A percentile compares a stretch with the other conserved stretches of the same genome.
Evolutionary conservation across 2,329 filamentous ascomycete genomes (phyloP).

Genomic region (Fragosphaeria purpurea): DNA sequence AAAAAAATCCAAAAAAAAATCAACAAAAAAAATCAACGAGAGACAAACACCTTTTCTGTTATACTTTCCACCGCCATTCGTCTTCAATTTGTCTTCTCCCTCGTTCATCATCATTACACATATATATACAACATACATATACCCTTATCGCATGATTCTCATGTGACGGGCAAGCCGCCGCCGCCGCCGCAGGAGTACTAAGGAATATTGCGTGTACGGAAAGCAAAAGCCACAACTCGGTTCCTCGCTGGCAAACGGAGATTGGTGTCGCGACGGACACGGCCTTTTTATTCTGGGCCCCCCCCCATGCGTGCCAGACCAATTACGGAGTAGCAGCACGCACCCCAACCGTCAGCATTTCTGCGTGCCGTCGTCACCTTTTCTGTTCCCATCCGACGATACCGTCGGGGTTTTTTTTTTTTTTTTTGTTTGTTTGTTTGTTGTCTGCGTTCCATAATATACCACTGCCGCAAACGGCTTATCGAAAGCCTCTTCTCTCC

Average conservation of each 20-base stretch:
- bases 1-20: too few species aligned
- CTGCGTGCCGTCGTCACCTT: slow-evolving; percentile 8
- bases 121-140: not conserved
- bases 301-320: too few species aligned
- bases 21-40: too few species aligned
- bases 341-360: slow-evolving; percentile 3
- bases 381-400: slow-evolving; percentile 3
- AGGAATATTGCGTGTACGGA: too few species aligned
- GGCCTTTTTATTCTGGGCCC: too few species aligned
- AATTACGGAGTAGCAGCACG: not conserved
- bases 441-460: not conserved
- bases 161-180: slow-evolving; percentile 6
- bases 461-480: too few species aligned
- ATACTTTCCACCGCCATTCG: not conserved
- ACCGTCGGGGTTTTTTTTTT: not conserved
- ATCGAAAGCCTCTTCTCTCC: not conserved
- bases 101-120: too few species aligned
- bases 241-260: not conserved
- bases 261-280: not conserved
- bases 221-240: too few species aligned
- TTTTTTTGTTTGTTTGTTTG: not conserved
- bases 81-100: not conserved
- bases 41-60: too few species aligned
- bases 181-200: not conserved
- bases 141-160: slow-evolving; percentile 7